These are phyloP conservation scores for Didymella segeticola DNA, from an alignment of 2,329 filamentous ascomycete genomes.

Conservation along the genomic window DNA sequence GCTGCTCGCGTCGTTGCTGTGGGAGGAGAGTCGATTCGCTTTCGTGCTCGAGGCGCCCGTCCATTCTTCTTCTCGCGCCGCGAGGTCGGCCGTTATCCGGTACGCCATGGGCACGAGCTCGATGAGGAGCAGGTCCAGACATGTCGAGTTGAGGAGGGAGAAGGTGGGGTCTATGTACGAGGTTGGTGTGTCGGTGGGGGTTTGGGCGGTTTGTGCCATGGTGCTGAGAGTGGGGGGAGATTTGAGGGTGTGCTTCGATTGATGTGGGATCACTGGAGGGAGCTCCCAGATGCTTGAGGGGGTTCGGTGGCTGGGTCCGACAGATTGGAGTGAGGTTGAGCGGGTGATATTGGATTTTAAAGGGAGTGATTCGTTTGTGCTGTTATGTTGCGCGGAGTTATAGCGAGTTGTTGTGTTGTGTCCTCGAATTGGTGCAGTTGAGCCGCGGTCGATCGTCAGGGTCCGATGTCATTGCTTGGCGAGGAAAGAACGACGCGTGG, in stretches of 20 bases:
- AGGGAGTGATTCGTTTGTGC: not conserved
- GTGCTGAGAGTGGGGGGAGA: too few relatives aligned
- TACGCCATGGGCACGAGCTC: conserved; percentile 95
- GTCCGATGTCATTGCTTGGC: conserved; percentile 20
- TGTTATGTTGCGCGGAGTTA: not conserved
- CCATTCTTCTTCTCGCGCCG: conserved; percentile 56
- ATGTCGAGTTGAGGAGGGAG: conserved; percentile 80
- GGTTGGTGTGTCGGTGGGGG: conserved; percentile 24
- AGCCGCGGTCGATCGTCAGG: conserved; percentile 18
- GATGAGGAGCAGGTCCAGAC: conserved; percentile 93
- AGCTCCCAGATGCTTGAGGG: too few relatives aligned
- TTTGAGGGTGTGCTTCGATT: too few relatives aligned
- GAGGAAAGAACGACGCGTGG: not conserved
- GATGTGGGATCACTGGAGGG: too few relatives aligned
- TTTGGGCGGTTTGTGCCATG: conserved; percentile 26
- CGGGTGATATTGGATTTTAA: not conserved
- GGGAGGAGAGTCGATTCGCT: conserved; percentile 25
- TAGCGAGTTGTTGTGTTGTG: not conserved
- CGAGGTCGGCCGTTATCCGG: conserved; percentile 78
- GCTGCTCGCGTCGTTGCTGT: conserved; percentile 35
- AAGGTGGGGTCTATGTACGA: conserved; percentile 72
- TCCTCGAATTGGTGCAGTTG: not conserved
- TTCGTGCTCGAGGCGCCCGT: conserved; percentile 24
- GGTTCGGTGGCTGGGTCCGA: not conserved
- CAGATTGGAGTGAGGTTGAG: not conserved